These are phyloP conservation scores for Mycosarcoma mackinlayi DNA, from an alignment of 1,284 basidiomycete genomes.

Conservation along the genomic window DNA sequence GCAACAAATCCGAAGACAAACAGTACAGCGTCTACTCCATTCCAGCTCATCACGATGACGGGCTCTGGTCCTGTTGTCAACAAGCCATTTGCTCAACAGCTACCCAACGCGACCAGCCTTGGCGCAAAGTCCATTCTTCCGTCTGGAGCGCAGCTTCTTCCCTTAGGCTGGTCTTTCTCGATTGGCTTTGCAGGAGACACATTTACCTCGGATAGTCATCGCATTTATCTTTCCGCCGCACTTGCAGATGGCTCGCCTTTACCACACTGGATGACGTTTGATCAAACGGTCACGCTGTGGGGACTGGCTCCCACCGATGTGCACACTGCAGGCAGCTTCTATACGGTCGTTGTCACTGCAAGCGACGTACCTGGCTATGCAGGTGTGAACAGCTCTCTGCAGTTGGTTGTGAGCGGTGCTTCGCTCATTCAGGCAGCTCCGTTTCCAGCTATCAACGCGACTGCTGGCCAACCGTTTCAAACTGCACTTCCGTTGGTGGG, in stretches of 20 bases:
- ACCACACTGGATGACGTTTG: constrained; percentile 81
- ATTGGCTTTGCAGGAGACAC: constrained; percentile 82
- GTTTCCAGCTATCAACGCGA: constrained; percentile 72
- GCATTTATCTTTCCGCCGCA: constrained; percentile 77
- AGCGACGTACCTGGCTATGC: constrained; percentile 58
- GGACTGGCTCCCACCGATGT: constrained; percentile 77
- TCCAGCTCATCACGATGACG: constrained; percentile 47
- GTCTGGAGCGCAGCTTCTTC: constrained; percentile 75
- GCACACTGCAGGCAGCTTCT: constrained; percentile 51
- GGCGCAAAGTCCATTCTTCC: constrained; percentile 57
- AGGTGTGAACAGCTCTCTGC: constrained; percentile 53
- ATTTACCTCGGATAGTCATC: constrained; percentile 70
- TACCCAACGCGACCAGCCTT: constrained; percentile 57
- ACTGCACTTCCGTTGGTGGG: constrained; percentile 51
- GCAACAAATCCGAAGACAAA: constrained; percentile 30
- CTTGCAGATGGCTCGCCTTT: constrained; percentile 77
- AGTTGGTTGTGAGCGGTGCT: constrained; percentile 53
- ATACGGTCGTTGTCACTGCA: constrained; percentile 56
- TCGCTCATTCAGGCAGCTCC: constrained; percentile 38
- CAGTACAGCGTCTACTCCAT: constrained; percentile 29
- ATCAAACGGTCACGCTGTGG: constrained; percentile 78
- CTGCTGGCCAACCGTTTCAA: constrained; percentile 70
- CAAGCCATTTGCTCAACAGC: constrained; percentile 55
- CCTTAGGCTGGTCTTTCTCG: constrained; percentile 87
- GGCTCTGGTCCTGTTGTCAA: constrained; percentile 57